These are phyloP conservation scores for Echites panduratus DNA, from an alignment of 257 asterid species.

Conservation along the genomic window DNA sequence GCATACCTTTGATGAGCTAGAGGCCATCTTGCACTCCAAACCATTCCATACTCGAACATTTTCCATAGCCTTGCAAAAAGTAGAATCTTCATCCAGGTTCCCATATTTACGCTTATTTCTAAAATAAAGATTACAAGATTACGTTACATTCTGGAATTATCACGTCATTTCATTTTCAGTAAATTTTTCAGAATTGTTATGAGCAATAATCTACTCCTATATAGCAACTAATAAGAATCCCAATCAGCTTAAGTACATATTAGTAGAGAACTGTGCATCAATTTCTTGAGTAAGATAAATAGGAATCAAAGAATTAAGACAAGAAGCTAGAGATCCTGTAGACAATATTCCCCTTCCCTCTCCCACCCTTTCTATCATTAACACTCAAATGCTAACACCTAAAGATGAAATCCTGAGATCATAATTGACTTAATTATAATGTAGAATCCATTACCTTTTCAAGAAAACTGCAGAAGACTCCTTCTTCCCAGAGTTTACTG, in stretches of 20 bases:
- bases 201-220: neutral
- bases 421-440: slow-evolving; percentile 11
- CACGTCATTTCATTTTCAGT: neutral
- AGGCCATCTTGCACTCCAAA: slow-evolving; percentile 92
- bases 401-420: slow-evolving; percentile 13
- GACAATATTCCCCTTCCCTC: neutral
- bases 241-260: neutral
- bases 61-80: slow-evolving; percentile 56
- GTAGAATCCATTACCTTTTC: slow-evolving; percentile 52
- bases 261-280: neutral
- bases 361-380: neutral
- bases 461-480: slow-evolving; percentile 62
- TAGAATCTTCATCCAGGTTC: slow-evolving; percentile 47
- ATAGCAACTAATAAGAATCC: neutral
- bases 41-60: slow-evolving; percentile 62
- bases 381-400: neutral
- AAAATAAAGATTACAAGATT: slow-evolving; percentile 13
- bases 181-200: neutral
- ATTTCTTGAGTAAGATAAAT: neutral
- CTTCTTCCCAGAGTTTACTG: slow-evolving; percentile 55
- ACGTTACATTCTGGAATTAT: neutral
- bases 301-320: neutral
- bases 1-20: slow-evolving; percentile 80
- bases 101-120: slow-evolving; percentile 61
- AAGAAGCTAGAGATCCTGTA: neutral